Evolutionary conservation across 2,329 filamentous ascomycete species (phyloP).

Genomic region (Colletotrichum tropicale): DNA sequence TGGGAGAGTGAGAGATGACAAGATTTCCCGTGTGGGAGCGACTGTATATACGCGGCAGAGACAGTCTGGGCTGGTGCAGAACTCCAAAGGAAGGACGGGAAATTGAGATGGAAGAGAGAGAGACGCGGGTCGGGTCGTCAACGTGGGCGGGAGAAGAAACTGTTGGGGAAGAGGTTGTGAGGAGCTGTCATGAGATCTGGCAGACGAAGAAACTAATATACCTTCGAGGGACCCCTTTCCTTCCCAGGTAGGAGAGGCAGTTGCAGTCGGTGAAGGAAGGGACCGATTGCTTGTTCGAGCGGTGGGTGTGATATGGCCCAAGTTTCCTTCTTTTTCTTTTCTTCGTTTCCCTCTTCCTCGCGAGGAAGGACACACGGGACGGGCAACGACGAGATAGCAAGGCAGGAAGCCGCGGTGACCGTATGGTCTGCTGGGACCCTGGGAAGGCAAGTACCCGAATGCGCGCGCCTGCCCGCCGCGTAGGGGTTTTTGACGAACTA

Average conservation of each 20-base stretch:
- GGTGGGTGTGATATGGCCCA: background rate
- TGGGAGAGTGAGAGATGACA: background rate
- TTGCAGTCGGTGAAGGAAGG: slow-evolving; percentile 11
- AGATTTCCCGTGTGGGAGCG: background rate
- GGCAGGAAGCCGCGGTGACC: background rate
- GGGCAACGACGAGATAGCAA: background rate
- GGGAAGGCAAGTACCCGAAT: background rate
- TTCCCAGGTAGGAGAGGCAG: background rate
- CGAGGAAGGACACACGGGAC: slow-evolving; percentile 1
- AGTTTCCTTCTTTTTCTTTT: background rate
- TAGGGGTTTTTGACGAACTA: slow-evolving; percentile 1
- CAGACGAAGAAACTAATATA: slow-evolving; percentile 16
- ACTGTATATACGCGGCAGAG: background rate
- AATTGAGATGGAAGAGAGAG: background rate
- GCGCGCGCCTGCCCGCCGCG: background rate
- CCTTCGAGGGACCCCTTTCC: background rate
- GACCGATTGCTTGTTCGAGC: background rate
- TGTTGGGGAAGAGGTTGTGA: background rate
- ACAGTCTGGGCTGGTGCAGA: background rate
- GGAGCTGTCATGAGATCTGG: slow-evolving; percentile 14
- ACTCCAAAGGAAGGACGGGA: background rate
- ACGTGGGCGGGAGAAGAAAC: slow-evolving; percentile 1
- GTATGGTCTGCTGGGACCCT: slow-evolving; percentile 5
- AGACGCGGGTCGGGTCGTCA: background rate
- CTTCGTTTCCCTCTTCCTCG: background rate